Base-by-base conservation (phyloP, 495 filamentous ascomycete genomes). In the Glarea lozoyensis region DNA sequence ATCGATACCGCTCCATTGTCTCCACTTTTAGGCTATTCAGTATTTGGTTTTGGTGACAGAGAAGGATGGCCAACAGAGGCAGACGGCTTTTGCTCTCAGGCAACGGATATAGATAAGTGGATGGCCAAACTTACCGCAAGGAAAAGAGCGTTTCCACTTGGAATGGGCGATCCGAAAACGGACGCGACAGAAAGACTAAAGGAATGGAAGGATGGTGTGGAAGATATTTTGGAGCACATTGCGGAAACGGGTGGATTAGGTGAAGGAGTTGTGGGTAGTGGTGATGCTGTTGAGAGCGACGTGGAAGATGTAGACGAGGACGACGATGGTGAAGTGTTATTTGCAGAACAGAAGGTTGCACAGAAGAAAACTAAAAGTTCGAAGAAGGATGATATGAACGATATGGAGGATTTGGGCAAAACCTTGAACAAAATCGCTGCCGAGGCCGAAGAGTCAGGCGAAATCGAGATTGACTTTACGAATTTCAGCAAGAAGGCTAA, bases 1-100 rank as follows among this genome's bases (percentile, higher is more conserved):
- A 92, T 97, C 46, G 88, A 95, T 58, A 94, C 88, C 0, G 81
- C 84, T 1, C 82, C 92, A 0, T 60, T 97, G 31, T 80, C 81
- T 0, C 64, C 64, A 9, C 62, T 96, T 29, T 66, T 86, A 3
- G 90, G 90, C 10, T 97, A 93, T 54, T 84, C 83, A 0, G 90
- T 97, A 2, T 96, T 96, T 68, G 90, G 90, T 0, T 81, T 95
- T 52, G 90, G 90, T 15, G 90, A 97, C 57, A 76, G 75, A 42
- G 84, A 89, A 57, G 87, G 82, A 33, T 97, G 90, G 90, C 84
- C 87, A 2, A 86, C 81, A 0, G 86, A 89, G 54, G 80, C 83
- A 42, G 86, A 93, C 50, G 90, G 89, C 0, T 97, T 86, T 60
- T 95, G 90, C 56, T 84, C 81, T 22, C 88, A 97, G 56, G 90